Base-by-base conservation (phyloP, 2,329 filamentous ascomycete species). In the Neocatenulostroma microsporum region DNA sequence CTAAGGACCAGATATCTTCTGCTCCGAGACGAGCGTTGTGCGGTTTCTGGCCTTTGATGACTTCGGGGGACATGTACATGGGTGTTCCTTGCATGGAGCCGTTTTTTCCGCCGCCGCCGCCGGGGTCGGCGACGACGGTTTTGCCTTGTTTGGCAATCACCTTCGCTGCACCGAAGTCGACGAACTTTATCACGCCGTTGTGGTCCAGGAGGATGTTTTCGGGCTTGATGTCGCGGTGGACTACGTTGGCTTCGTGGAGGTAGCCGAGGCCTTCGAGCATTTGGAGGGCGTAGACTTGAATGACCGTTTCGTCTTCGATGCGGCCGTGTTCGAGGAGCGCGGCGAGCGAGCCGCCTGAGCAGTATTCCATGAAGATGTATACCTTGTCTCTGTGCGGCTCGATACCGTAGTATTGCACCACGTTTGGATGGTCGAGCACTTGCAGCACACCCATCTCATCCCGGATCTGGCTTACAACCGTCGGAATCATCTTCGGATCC, bases 361-460 rank as follows among this genome's bases (percentile, higher is more conserved):
- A 98, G 63, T 94, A 96, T 62, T 98, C 91, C 91, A 98, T 98
- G 60, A 98, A 98, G 49, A 98, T 95, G 63, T 96, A 98, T 12
- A 98, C 91, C 57, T 94, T 91, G 69, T 98, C 91, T 45, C 91
- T 78, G 63, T 98, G 91, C 3, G 95, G 91, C 62, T 98, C 91
- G 54, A 98, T 96, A 40, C 91, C 91, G 57, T 91, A 91, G 63
- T 98, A 98, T 8, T 87, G 89, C 15, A 98, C 93, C 43, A 98
- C 85, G 57, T 98, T 98, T 15, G 91, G 91, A 57, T 98, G 91
- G 55, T 98, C 88, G 30, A 98, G 73, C 1, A 95, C 83, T 62
- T 96, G 89, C 32, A 98, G 68, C 4, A 98, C 89, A 34, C 83
- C 82, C 88, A 98, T 96, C 61, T 98, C 91, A 55, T 98, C 91